Percentiles rank a stretch among this genome's conserved stretches.
These are phyloP conservation scores for Azolla pinnata DNA, from an alignment of 75 land plant genomes.

Conservation along the genomic window DNA sequence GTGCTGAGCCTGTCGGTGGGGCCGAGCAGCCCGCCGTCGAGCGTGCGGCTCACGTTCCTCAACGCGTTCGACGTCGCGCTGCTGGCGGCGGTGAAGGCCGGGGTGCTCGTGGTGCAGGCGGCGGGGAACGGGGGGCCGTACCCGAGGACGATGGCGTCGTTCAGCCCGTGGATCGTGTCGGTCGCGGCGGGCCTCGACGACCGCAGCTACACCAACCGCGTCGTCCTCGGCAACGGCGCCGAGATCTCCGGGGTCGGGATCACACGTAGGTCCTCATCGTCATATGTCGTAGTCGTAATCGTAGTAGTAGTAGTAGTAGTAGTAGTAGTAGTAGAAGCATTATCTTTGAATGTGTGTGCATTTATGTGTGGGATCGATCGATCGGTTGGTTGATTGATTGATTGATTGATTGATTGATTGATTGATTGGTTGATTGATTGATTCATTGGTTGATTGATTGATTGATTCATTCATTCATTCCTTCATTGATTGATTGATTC, in stretches of 20 bases:
- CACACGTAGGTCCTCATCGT: too few species aligned
- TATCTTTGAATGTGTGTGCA: too few species aligned
- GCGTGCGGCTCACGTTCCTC: conserved; percentile 49
- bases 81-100: conserved; percentile 73
- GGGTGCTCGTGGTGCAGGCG: conserved; percentile 84
- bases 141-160: conserved; percentile 63
- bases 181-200: conserved; percentile 81
- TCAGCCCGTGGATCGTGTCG: conserved; percentile 77
- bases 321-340: too few species aligned
- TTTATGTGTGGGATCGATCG: too few species aligned
- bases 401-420: too few species aligned
- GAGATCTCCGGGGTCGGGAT: conserved; percentile 58
- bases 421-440: too few species aligned
- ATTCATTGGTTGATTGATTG: too few species aligned
- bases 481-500: too few species aligned
- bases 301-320: too few species aligned
- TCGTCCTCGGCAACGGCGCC: conserved; percentile 57
- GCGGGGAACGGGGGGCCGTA: conserved; percentile 85
- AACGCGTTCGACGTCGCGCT: conserved; percentile 79
- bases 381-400: too few species aligned
- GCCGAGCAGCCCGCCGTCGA: conserved; percentile 68
- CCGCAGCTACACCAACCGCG: conserved; percentile 58
- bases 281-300: too few species aligned
- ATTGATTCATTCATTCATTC: too few species aligned
- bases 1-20: conserved; percentile 78